Base-by-base conservation (phyloP, 768 basidiomycete species). In the Collybia mongolica region DNA sequence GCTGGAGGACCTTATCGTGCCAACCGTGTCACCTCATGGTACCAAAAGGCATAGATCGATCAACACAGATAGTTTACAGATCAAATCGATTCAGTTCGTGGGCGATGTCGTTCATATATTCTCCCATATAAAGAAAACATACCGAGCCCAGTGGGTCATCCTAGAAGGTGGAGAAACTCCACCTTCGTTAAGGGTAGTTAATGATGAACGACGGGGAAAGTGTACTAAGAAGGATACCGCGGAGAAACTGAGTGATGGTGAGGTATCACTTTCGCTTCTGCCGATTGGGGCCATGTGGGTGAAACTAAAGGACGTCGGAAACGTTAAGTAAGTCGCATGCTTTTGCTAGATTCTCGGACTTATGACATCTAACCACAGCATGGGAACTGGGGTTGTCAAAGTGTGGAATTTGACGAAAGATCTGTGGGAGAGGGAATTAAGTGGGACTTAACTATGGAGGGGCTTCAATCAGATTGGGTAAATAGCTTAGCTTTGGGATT, bases 51-150 rank as follows among this genome's bases (percentile, higher is more conserved):
- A 45, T 45, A 44, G 49, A 35, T 46, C 43, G 23, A 26, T 17
- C 28, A 18, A 22, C 3, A 20, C 1, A 18, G 49, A 54, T 29
- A 39, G 54, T 8, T 42, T 66, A 22, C 68, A 63, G 15, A 73
- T 88, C 18, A 57, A 68, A 35, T 68, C 73, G 51, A 71, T 84
- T 46, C 68, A 70, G 49, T 70, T 77, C 17, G 81, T 73, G 18
- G 85, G 86, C 9, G 79, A 86, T 52, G 82, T 95, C 32, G 50
- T 84, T 2, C 93, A 96, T 60, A 71, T 92, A 41, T 97, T 97
- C 68, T 93, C 90, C 7, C 94, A 98, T 63, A 90, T 95, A 62
- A 83, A 74, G 59, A 93, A 94, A 72, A 93, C 89, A 11, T 95
- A 89, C 62, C 78, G 83, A 50, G 75, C 81, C 15, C 82, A 85